These are phyloP conservation scores for Paraphoma sp. DNA, from an alignment of 2,329 filamentous ascomycete genomes.

Conservation along the genomic window DNA sequence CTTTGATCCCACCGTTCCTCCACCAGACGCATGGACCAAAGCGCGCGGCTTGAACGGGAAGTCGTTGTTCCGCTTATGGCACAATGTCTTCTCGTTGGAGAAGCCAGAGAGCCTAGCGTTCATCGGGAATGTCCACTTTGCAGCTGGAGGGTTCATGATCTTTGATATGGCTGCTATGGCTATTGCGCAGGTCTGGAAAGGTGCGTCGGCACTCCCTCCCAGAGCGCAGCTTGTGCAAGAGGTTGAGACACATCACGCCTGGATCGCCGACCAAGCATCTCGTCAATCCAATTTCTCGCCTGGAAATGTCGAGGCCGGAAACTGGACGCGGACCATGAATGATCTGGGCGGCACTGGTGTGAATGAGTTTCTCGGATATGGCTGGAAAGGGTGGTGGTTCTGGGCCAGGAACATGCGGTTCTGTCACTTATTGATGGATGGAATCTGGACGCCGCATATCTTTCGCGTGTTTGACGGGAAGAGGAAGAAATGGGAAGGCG, in stretches of 20 bases:
- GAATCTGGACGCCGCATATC: constrained; percentile 51
- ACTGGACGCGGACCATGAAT: constrained; percentile 52
- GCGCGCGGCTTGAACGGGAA: constrained; percentile 33
- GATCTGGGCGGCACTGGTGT: constrained; percentile 51
- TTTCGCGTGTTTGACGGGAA: constrained; percentile 51
- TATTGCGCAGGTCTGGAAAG: constrained; percentile 55
- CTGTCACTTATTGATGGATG: constrained; percentile 49
- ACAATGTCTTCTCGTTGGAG: constrained; percentile 55
- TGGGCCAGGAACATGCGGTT: constrained; percentile 51
- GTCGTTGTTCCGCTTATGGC: constrained; percentile 49
- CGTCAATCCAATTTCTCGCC: constrained; percentile 41
- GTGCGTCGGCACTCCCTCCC: constrained; percentile 47
- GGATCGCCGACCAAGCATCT: constrained; percentile 42
- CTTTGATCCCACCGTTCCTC: constrained; percentile 25
- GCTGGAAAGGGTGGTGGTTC: constrained; percentile 50
- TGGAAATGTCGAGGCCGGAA: constrained; percentile 20
- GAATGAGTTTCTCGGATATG: constrained; percentile 53
- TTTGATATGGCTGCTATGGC: constrained; percentile 55
- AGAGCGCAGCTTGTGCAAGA: constrained; percentile 37
- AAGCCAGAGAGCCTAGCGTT: constrained; percentile 55
- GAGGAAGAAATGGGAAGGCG: constrained; percentile 52
- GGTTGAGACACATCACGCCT: constrained; percentile 17
- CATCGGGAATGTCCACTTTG: constrained; percentile 45
- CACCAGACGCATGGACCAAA: constrained; percentile 15
- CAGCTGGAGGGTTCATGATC: constrained; percentile 38